Conservation (phyloP, 176 grass and related monocot species). For the Raddia guianensis region DNA sequence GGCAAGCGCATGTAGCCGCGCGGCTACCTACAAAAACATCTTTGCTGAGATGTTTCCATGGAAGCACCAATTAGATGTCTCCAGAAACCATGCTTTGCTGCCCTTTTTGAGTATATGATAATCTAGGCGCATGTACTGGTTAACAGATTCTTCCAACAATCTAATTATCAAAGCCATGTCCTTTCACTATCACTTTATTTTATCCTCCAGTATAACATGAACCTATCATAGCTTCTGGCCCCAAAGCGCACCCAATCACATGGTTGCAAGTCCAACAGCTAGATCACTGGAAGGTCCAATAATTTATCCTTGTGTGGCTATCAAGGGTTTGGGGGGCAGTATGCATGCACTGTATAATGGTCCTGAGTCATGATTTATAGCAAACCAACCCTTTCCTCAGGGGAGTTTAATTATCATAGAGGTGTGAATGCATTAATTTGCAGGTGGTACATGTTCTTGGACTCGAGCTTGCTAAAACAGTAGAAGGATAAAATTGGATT, state of each 20-base stretch:
- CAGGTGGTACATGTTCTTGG: background rate
- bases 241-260: conserved; percentile 56
- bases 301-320: conserved; percentile 45
- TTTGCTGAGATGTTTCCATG: conserved; percentile 49
- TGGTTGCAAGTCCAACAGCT: conserved; percentile 34
- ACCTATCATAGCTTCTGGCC: conserved; percentile 52
- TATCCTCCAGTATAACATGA: conserved; percentile 54
- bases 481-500: background rate
- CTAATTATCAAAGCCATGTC: conserved; percentile 44
- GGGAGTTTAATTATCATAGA: background rate
- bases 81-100: conserved; percentile 44
- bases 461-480: background rate
- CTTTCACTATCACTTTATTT: conserved; percentile 54
- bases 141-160: conserved; percentile 57
- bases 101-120: conserved; percentile 47
- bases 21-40: conserved; percentile 34
- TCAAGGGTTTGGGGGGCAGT: conserved; percentile 8
- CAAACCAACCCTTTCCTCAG: background rate
- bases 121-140: conserved; percentile 31
- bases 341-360: conserved; percentile 15
- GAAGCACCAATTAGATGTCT: conserved; percentile 47
- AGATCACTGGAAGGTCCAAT: conserved; percentile 41
- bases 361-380: conserved; percentile 21
- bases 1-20: conserved; percentile 28
- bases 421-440: background rate